Percentiles rank a stretch among this genome's conserved stretches.
Conservation (phyloP, 1,284 basidiomycete species). For the Leccinum pachyderme region DNA sequence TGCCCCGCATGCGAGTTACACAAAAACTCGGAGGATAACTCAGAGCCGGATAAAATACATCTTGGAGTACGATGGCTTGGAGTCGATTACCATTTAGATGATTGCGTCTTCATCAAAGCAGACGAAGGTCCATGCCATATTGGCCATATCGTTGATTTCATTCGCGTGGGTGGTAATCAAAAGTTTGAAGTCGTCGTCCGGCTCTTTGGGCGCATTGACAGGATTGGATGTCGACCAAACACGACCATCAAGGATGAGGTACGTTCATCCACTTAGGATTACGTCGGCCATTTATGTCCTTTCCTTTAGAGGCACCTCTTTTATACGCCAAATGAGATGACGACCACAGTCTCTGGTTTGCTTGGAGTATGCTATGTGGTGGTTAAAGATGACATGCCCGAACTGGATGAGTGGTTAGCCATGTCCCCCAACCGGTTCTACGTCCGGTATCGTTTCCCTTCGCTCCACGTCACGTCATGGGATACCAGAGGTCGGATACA, state of each 20-base stretch:
- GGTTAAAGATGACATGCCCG: conserved; percentile 33
- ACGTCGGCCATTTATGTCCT: not conserved
- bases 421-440: conserved; percentile 58
- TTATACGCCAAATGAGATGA: conserved; percentile 42
- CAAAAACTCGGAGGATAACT: conserved; percentile 31
- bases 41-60: conserved; percentile 23
- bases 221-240: conserved; percentile 26
- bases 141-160: conserved; percentile 36
- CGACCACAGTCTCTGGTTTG: conserved; percentile 38
- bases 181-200: conserved; percentile 21
- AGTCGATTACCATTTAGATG: conserved; percentile 49
- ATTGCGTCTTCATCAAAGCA: conserved; percentile 52
- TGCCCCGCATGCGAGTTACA: conserved; percentile 46
- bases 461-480: conserved; percentile 43
- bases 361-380: conserved; percentile 50
- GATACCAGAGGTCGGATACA: conserved; percentile 28
- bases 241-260: conserved; percentile 41
- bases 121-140: conserved; percentile 37
- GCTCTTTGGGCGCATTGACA: conserved; percentile 38
- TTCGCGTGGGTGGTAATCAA: conserved; percentile 1
- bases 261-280: not conserved
- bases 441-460: conserved; percentile 46
- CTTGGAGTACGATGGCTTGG: conserved; percentile 44
- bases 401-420: conserved; percentile 47
- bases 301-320: conserved; percentile 30